Conservation (phyloP, 495 filamentous ascomycete genomes). For the Rostrohypoxylon terebratum region DNA sequence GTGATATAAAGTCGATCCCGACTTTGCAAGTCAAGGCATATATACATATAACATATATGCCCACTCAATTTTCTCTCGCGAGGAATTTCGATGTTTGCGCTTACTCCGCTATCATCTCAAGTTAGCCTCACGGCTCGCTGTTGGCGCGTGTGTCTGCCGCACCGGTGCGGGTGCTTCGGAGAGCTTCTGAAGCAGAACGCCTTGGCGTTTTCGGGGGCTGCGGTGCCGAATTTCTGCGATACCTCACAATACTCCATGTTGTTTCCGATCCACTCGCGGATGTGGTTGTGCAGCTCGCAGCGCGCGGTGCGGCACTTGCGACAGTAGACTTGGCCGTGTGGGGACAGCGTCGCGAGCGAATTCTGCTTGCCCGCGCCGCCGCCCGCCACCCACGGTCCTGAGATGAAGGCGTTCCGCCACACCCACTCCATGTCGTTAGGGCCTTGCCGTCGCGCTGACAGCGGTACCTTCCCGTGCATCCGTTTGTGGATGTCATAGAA, state of each 20-base stretch:
- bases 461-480: slow-evolving; percentile 62
- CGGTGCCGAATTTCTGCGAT: slow-evolving; percentile 61
- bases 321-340: slow-evolving; percentile 61
- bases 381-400: slow-evolving; percentile 50
- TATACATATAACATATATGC: background rate
- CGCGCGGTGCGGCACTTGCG: slow-evolving; percentile 64
- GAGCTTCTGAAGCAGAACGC: slow-evolving; percentile 62
- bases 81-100: background rate
- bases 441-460: slow-evolving; percentile 60
- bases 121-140: slow-evolving; percentile 43
- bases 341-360: slow-evolving; percentile 54
- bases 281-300: slow-evolving; percentile 66
- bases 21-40: background rate
- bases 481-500: slow-evolving; percentile 64
- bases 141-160: slow-evolving; percentile 59
- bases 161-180: slow-evolving; percentile 60
- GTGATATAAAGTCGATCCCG: slow-evolving; percentile 7
- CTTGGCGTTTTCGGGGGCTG: slow-evolving; percentile 52
- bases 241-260: slow-evolving; percentile 63
- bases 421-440: slow-evolving; percentile 68
- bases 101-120: slow-evolving; percentile 15
- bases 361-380: slow-evolving; percentile 48
- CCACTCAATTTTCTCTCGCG: background rate
- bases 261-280: slow-evolving; percentile 64
- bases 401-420: slow-evolving; percentile 58